Evolutionary conservation across 1,284 basidiomycete species (phyloP).

Genomic region (Cryptococcus sp.): DNA sequence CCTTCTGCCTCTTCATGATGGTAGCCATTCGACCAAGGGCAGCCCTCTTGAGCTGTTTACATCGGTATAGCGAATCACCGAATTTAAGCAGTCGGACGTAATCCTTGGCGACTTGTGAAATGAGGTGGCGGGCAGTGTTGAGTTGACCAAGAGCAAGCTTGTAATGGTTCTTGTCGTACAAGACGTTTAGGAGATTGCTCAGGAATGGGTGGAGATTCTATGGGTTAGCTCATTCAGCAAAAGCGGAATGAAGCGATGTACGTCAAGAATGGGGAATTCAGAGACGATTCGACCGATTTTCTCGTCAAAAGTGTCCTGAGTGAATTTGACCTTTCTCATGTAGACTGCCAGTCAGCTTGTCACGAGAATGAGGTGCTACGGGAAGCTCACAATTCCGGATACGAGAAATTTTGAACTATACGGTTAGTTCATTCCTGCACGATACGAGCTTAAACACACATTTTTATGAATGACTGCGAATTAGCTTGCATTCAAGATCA

Average conservation of each 20-base stretch:
- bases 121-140: conserved; percentile 85
- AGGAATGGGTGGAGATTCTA: conserved; percentile 94
- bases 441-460: conserved; percentile 24
- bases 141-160: conserved; percentile 94
- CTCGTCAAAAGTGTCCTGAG: conserved; percentile 95
- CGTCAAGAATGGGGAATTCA: conserved; percentile 96
- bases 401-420: conserved; percentile 74
- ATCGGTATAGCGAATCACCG: conserved; percentile 90
- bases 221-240: background rate
- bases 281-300: conserved; percentile 88
- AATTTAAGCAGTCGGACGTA: conserved; percentile 93
- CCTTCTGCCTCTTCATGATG: conserved; percentile 94
- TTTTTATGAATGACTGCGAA: conserved; percentile 84
- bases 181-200: conserved; percentile 86
- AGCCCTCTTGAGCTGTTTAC: conserved; percentile 93
- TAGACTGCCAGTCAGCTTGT: conserved; percentile 62
- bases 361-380: background rate
- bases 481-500: conserved; percentile 1
- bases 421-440: background rate
- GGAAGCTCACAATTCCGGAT: conserved; percentile 44
- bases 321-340: conserved; percentile 99
- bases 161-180: conserved; percentile 99
- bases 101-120: conserved; percentile 92
- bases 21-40: conserved; percentile 96
- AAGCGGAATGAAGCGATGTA: conserved; percentile 43